phyloP scores from a whole-genome alignment of 495 filamentous ascomycete genomes.

The Penicillium flavigenum region DNA sequence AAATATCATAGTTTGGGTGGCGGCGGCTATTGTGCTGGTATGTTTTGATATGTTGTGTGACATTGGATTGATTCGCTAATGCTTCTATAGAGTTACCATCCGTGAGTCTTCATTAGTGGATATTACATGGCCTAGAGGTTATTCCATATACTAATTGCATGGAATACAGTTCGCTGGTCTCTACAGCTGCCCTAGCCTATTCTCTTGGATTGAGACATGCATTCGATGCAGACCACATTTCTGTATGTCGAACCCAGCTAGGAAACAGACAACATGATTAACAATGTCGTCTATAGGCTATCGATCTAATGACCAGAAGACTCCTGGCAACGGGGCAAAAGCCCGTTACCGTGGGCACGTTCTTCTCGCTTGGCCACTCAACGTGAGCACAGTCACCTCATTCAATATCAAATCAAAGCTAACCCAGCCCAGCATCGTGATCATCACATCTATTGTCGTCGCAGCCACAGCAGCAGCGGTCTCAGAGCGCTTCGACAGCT shows the following conservation, averaged over 20 bases:
- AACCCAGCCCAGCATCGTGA: constrained; percentile 60
- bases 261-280: constrained; percentile 5
- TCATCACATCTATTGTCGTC: constrained; percentile 87
- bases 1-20: constrained; percentile 74
- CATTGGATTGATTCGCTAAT: constrained; percentile 12
- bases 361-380: constrained; percentile 90
- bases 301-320: constrained; percentile 91
- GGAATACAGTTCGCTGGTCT: constrained; percentile 53
- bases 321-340: constrained; percentile 83
- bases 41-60: constrained; percentile 8
- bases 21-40: constrained; percentile 66
- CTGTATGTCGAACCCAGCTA: constrained; percentile 38
- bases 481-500: constrained; percentile 72
- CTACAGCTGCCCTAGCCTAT: constrained; percentile 79
- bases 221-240: constrained; percentile 95
- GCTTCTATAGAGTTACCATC: constrained; percentile 33
- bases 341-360: constrained; percentile 93
- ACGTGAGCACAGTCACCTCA: constrained; percentile 48
- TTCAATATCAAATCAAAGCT: background rate
- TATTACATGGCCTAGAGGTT: background rate
- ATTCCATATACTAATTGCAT: background rate
- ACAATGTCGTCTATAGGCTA: constrained; percentile 53
- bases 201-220: constrained; percentile 91
- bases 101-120: constrained; percentile 24
- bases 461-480: constrained; percentile 85